Conservation (phyloP, 306 rosid species). For the Fragaria vesca region DNA sequence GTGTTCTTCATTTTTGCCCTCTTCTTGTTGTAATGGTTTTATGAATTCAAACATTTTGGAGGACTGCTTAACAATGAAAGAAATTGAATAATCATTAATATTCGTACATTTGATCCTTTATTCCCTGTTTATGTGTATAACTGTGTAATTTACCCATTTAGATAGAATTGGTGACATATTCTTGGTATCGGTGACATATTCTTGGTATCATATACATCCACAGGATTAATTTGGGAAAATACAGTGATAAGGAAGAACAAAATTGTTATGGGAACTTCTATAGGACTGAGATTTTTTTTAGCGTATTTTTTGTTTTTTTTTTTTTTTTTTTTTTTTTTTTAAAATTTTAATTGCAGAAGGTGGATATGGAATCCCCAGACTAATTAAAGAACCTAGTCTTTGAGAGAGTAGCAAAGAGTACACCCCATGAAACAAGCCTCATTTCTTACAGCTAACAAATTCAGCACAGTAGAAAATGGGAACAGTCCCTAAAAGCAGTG, state of each 20-base stretch:
- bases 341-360: not conserved
- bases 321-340: not conserved
- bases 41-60: slow-evolving; percentile 2
- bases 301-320: not conserved
- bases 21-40: not conserved
- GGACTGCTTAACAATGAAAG: slow-evolving; percentile 3
- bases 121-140: not conserved
- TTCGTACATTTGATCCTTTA: not conserved
- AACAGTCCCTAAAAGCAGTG: not conserved
- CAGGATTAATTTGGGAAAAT: not conserved
- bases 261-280: not conserved
- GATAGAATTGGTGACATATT: not conserved
- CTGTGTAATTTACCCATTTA: not conserved
- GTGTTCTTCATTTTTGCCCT: not conserved
- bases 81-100: slow-evolving; percentile 17
- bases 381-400: not conserved
- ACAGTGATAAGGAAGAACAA: not conserved
- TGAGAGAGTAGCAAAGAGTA: not conserved
- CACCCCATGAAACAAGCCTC: not conserved
- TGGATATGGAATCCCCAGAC: not conserved
- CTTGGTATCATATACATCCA: not conserved
- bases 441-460: not conserved
- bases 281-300: not conserved
- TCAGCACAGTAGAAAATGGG: not conserved
- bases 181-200: not conserved